Base-by-base conservation (phyloP, 495 filamentous ascomycete species). In the Aspergillus bertholletiae region DNA sequence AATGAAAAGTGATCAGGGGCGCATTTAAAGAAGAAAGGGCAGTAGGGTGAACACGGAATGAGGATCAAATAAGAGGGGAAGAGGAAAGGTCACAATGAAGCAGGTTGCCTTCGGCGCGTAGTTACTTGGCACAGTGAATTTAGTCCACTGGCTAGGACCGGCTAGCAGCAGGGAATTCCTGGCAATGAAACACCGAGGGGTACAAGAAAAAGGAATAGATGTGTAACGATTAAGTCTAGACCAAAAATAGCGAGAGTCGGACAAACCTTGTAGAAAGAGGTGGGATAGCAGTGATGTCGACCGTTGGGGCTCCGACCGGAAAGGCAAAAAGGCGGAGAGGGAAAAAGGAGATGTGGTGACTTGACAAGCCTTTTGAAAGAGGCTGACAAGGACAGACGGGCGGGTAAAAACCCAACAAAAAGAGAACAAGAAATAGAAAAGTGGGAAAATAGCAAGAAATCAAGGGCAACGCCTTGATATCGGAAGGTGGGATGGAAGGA, bases 391-490 rank as follows among this genome's bases (percentile, higher is more conserved):
- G 37, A 56, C 53, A 37, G 49, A 35, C 23, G 21, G 20, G 34
- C 41, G 54, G 34, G 35, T 54, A 20, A 24, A 53, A 8, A 45
- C 40, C 22, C 34, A 22, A 52, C 39, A 35, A 44, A 54, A 45
- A 48, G 48, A 55, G 60, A 28, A 17, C 54, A 41, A 57, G 30
- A 26, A 54, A 34, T 47, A 46, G 20, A 48, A 39, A 47, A 44
- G 50, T 5, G 17, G 17, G 5, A 5, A 37, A 37, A 37, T 37
- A n/a, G 9, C 13, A 37, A 37, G 15, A 56, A 49, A 66, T 55
- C 67, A 74, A 73, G 71, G 71, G 55, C 71, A 60, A 63, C 54
- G 71, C 67, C 71, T 74, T 72, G 71, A 72, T 61, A 57, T 56
- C 50, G 46, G 56, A 51, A 54, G 49, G 57, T 62, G 57, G 58